Base-by-base conservation (phyloP, 2,329 filamentous ascomycete genomes). In the Stenocarpella maydis region DNA sequence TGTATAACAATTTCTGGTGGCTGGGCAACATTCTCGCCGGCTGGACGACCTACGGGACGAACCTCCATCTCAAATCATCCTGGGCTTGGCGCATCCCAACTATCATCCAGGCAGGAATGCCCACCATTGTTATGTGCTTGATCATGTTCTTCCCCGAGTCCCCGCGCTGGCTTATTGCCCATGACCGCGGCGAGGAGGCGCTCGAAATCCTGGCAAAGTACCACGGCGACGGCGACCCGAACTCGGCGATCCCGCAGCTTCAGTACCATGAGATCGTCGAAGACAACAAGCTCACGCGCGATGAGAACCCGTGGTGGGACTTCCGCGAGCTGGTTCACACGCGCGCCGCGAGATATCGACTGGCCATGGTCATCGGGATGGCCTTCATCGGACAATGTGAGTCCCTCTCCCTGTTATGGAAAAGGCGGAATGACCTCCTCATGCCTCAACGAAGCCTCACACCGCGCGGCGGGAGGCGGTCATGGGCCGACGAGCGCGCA, bases 11-110 rank as follows among this genome's bases (percentile, higher is more conserved):
- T 24, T 78, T 80, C 67, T 85, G 82, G 82, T 83, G 82, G 71
- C 77, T 78, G 9, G 84, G 84, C n/a, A 81, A 83, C 47, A 86
- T 88, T 50, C 77, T 86, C 26, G 83, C 86, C 1, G 80, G 81
- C n/a, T 84, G 84, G 45, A 82, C 82, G 5, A 81, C 83, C 12
- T 81, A 83, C 37, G 86, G 85, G 60, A 78, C 76, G 54, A 79
- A 82, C 50, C 73, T 77, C 10, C 74, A 77, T 4, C 79, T 81
- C 19, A 77, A 81, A 58, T 71, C 73, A 50, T 81, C 80, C 7
- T 84, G 81, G 81, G 50, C 69, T 1, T 70, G 69, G 69, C 75
- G 78, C 19, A 75, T 85, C 39, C 82, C 81, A 17, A 79, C 81
- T 15, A 83, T 82, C 79, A 77, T 84, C 4, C 83, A 85, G 71